These are phyloP conservation scores for Erigeron canadensis DNA, from an alignment of 129 eudicot species.

Conservation along the genomic window DNA sequence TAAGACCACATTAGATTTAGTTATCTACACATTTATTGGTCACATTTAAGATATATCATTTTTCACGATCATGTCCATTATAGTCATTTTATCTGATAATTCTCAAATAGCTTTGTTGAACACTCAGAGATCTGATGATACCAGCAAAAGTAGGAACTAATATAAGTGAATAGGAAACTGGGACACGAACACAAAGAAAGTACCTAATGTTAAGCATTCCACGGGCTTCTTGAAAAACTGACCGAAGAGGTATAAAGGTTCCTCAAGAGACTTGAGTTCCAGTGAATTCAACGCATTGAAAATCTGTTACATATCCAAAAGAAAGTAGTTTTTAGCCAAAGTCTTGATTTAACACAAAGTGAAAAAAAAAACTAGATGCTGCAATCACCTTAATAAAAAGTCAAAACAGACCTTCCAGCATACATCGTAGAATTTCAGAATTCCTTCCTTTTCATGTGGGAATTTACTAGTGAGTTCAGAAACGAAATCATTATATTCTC, in stretches of 20 bases:
- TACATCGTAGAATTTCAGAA: conserved; percentile 74
- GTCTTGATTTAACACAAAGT: conserved; percentile 2
- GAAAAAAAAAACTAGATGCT: conserved; percentile 32
- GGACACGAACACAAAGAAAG: conserved; percentile 6
- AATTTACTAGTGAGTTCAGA: conserved; percentile 76
- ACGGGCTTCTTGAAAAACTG: conserved; percentile 92
- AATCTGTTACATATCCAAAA: conserved; percentile 44
- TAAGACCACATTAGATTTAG: too few species aligned
- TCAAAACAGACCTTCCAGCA: conserved; percentile 98
- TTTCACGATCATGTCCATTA: too few species aligned
- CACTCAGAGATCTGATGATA: not conserved
- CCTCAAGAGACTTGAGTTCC: conserved; percentile 95
- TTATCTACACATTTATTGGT: too few species aligned
- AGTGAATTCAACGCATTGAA: conserved; percentile 91
- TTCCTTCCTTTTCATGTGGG: conserved; percentile 94
- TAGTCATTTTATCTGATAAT: too few species aligned
- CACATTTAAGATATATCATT: too few species aligned
- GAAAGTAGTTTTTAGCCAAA: conserved; percentile 6
- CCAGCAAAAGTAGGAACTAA: not conserved
- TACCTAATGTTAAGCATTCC: conserved; percentile 96
- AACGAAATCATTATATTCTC: conserved; percentile 77
- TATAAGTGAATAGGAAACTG: not conserved
- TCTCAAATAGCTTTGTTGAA: too few species aligned
- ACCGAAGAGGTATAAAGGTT: conserved; percentile 91
- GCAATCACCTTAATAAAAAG: conserved; percentile 56